phyloP scores from a whole-genome alignment of 257 asterid species.

The Nicotiana sylvestris region DNA sequence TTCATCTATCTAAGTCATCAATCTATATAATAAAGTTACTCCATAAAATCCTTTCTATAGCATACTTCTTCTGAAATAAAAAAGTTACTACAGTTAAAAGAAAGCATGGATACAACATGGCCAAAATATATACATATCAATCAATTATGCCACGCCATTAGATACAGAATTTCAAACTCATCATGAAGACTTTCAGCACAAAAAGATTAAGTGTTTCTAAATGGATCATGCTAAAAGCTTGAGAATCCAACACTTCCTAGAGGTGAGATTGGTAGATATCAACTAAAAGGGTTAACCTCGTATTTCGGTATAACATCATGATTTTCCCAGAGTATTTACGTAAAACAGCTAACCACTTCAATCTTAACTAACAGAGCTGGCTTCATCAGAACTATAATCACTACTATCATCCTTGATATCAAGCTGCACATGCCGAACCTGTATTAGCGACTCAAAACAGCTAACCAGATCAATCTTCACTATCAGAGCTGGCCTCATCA shows the following conservation, averaged over 20 bases:
- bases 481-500: conserved; percentile 63
- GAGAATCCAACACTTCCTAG: not conserved
- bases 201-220: too few species aligned
- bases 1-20: too few species aligned
- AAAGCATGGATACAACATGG: too few species aligned
- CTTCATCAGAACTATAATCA: conserved; percentile 58
- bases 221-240: not conserved
- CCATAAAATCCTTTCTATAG: too few species aligned
- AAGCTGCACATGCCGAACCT: conserved; percentile 86
- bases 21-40: too few species aligned
- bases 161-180: not conserved
- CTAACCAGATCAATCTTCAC: conserved; percentile 55
- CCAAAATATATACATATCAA: not conserved
- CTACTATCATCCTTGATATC: conserved; percentile 73
- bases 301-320: not conserved
- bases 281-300: not conserved
- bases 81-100: too few species aligned
- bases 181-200: too few species aligned
- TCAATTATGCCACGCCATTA: not conserved
- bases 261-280: not conserved
- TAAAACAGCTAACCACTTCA: conserved; percentile 20
- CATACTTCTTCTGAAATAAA: too few species aligned
- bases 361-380: conserved; percentile 74
- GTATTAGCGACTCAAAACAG: conserved; percentile 40
- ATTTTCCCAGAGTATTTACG: not conserved